phyloP scores from a whole-genome alignment of 331 rosid genomes.

The Saraca asoca region DNA sequence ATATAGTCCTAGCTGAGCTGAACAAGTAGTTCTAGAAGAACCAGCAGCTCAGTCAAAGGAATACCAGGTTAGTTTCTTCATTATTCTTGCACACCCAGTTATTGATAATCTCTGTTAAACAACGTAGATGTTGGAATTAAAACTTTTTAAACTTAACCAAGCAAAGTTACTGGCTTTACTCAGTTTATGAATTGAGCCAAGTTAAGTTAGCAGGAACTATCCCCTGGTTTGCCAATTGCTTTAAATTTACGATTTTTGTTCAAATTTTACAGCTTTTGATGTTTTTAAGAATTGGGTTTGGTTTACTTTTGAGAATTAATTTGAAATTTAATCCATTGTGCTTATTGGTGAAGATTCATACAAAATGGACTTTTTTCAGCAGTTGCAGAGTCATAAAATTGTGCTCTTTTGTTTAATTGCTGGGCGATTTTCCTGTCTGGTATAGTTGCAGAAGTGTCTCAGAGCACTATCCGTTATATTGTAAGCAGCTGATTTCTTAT shows the following conservation, averaged over 20 bases:
- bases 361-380: conserved; percentile 41
- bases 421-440: conserved; percentile 45
- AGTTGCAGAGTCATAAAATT: conserved; percentile 35
- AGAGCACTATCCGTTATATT: conserved; percentile 39
- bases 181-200: conserved; percentile 15
- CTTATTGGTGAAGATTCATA: conserved; percentile 63
- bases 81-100: conserved; percentile 18
- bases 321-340: conserved; percentile 39
- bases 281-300: conserved; percentile 55
- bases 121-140: conserved; percentile 3
- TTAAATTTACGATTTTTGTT: conserved; percentile 5
- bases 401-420: conserved; percentile 22
- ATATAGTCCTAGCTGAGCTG: conserved; percentile 29
- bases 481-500: conserved; percentile 35
- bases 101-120: conserved; percentile 29
- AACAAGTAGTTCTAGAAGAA: conserved; percentile 11
- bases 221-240: conserved; percentile 25
- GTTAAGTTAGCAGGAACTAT: conserved; percentile 1
- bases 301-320: conserved; percentile 40
- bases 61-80: conserved; percentile 42
- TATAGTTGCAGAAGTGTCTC: conserved; percentile 48
- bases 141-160: background rate
- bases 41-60: conserved; percentile 11
- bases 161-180: conserved; percentile 26
- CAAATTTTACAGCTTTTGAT: conserved; percentile 46